Evolutionary conservation across 2,329 filamentous ascomycete genomes (phyloP), one percentile per base, ranked within the genome.

Genomic region (Phaeosphaeriaceae sp.): DNA sequence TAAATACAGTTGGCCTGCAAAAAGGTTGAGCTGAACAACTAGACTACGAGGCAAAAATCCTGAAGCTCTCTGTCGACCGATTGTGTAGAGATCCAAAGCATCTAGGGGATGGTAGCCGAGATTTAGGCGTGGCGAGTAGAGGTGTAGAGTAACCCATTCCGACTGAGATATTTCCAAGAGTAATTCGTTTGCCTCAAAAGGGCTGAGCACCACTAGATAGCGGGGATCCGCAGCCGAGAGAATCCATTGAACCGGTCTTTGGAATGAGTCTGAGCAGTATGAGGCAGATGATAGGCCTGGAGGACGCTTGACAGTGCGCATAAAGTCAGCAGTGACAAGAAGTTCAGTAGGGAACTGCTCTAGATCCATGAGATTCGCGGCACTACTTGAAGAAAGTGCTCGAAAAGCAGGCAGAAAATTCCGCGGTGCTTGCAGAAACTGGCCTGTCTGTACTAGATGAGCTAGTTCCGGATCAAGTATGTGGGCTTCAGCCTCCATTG

Each of bases 1-100:
- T 10, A 91, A 78, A 63, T 91, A 92, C 0, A 91, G 79, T 54
- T 27, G 87, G 0, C 89, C 90, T 0, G 90, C 80, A 53, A 92
- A 91, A 0, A 92, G 75, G 45, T 89, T 89, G 0, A 92, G 79
- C 56, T 85, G 79, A 0, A 79, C 74, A 0, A 77, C 70, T 0
- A 84, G 66, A 0, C 54, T 68, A 10, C 65, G 70, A 15, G 62
- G 67, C 4, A 71, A 54, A 7, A 24, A 33, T 2, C 7, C 17
- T 1, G 57, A 25, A 0, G 48, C 58, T n/a, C 65, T 60, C 0
- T 1, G 6, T 2, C 60, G 57, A 0, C 70, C 79, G 1, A 82
- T 54, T 1, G 72, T 78, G 64, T 79, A 84, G 1, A 87, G 74
- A 1, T 73, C 57, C 0, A 89, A 72, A 0, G 68, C 50, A 46